Percentiles rank a stretch among this genome's conserved stretches.
phyloP scores from a whole-genome alignment of 2,329 filamentous ascomycete species.

The Phaeophleospora eucalypticola region DNA sequence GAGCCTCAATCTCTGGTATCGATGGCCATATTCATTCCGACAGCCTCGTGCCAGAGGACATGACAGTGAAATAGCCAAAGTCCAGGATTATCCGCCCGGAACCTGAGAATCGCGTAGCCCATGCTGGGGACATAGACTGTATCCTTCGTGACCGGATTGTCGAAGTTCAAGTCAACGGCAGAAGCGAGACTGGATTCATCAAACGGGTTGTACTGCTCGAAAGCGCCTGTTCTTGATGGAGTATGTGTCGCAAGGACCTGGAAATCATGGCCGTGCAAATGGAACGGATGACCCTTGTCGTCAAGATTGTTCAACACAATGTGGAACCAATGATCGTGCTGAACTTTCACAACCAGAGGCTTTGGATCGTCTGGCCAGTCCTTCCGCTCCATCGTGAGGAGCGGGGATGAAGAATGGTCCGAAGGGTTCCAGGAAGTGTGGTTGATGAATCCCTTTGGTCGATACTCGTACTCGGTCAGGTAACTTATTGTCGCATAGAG shows the following conservation, averaged over 20 bases:
- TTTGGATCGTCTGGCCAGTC: constrained; percentile 30
- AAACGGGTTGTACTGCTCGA: constrained; percentile 13
- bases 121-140: constrained; percentile 32
- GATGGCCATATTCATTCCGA: constrained; percentile 14
- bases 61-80: constrained; percentile 38
- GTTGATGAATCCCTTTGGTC: constrained; percentile 45
- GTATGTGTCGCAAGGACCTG: constrained; percentile 10
- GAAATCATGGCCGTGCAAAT: constrained; percentile 35
- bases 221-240: constrained; percentile 7
- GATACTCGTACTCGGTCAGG: constrained; percentile 38
- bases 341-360: constrained; percentile 35
- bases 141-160: constrained; percentile 26
- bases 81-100: constrained; percentile 33
- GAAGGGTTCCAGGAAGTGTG: constrained; percentile 39
- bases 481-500: constrained; percentile 46
- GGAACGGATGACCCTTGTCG: constrained; percentile 47
- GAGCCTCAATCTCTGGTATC: neutral
- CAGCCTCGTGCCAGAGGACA: constrained; percentile 30
- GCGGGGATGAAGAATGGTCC: constrained; percentile 9
- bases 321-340: constrained; percentile 38
- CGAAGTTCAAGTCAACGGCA: constrained; percentile 9
- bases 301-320: constrained; percentile 50
- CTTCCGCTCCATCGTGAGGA: neutral
- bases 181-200: constrained; percentile 7
- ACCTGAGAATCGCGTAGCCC: constrained; percentile 34